Evolutionary conservation across 345 rosid species (phyloP), one percentile per base, ranked within the genome.

Genomic region (Salix udensis): DNA sequence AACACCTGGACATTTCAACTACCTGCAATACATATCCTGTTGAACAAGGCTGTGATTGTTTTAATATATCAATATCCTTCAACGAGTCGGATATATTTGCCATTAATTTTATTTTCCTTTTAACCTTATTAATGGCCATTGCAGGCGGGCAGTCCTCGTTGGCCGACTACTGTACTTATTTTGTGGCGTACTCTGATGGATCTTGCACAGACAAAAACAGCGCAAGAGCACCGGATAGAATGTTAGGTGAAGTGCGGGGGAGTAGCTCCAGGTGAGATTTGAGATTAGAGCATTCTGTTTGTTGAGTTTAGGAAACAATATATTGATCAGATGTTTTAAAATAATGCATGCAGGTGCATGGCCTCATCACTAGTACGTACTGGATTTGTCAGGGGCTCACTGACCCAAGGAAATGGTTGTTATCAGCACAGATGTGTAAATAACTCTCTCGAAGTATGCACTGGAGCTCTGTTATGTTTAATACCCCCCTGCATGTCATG

Each of bases 171-270:
- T 96, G 99, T 81, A 89, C 98, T 58, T 96, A 96, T 78, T 93
- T 91, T 82, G 99, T 96, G 79, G 99, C 99, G 23, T 96, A 96
- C 75, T 96, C 99, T 73, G 99, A 96, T 86, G 99, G 99, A 74
- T 96, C 98, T 36, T 96, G 99, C 80, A 96, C 98, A n/a, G 99
- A 94, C 75, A 85, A 87, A 67, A 94, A 91, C 73, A 93, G 97
- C 82, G 98, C 99, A 70, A 87, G 99, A 67, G 87, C 94, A 21
- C 99, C 99, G 15, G 99, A 96, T 80, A 96, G 95, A 83, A 94
- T 92, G 98, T 81, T 96, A 83, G 99, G 99, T 79, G 99, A 96
- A 90, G 97, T 92, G 79, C 85, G 99, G 76, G 99, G 98, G 60
- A 84, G 93, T 76, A 88, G 82, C 81, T 96, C 99, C 79, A 91